Base-by-base conservation (phyloP, 2,329 filamentous ascomycete genomes). In the Microcyclospora tardicrescens region DNA sequence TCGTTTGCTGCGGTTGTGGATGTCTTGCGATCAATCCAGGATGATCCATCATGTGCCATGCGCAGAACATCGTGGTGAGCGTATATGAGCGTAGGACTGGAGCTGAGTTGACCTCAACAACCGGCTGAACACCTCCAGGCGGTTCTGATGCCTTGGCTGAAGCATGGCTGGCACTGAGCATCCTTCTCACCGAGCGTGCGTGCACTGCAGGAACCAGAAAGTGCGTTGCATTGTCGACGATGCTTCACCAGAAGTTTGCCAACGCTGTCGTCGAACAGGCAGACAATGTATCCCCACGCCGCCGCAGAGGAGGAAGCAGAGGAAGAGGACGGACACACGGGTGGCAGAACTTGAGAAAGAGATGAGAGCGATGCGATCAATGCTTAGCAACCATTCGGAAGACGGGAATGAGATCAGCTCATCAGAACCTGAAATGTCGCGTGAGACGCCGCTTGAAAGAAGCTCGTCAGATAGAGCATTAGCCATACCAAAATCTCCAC, bases 281-380 rank as follows among this genome's bases (percentile, higher is more conserved):
- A 51, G 61, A 10, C 50, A 54, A 36, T 67, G 64, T 36, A 47
- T 64, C 15, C 58, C 63, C 38, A 63, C 61, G 30, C 54, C 54
- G 5, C 52, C 63, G 13, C 55, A 57, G 48, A 63, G 58, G 53
- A 57, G 63, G 14, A 65, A 64, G 47, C 58, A 62, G 41, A 58
- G 64, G 36, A 65, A 66, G 48, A 59, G 64, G 43, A 64, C 64
- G 6, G 64, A 67, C 36, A 64, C 61, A 29, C 47, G 64, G 16
- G 63, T 67, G 3, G 61, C 62, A 29, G 63, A 66, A 43, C 48
- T 67, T 35, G 64, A 67, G 51, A 58, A 59, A 44, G 63, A 65
- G 44, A 63, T 67, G 44, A 53, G 60, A 37, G 56, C 58, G 1
- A 58, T 66, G 54, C 56, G n/a, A n/a, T n/a, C n/a, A n/a, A n/a